phyloP scores from a whole-genome alignment of 768 basidiomycete genomes.

The Imleria badia region DNA sequence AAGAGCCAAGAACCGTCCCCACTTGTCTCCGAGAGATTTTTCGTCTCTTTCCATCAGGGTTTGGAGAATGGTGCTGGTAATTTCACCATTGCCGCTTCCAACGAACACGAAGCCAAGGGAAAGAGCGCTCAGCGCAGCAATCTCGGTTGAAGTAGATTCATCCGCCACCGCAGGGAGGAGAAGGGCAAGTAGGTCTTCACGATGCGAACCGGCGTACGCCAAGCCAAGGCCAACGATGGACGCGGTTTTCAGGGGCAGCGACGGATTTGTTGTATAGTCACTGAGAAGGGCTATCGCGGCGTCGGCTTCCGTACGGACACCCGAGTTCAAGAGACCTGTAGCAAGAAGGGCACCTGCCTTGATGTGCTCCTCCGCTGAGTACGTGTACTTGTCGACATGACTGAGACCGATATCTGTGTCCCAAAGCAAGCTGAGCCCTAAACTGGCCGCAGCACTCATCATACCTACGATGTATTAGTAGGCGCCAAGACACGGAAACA shows the following conservation, averaged over 20 bases:
- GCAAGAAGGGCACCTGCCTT: slow-evolving; percentile 97
- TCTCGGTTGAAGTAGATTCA: slow-evolving; percentile 82
- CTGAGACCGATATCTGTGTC: slow-evolving; percentile 92
- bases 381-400: slow-evolving; percentile 97
- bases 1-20: slow-evolving; percentile 87
- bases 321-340: slow-evolving; percentile 87
- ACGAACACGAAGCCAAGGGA: slow-evolving; percentile 95
- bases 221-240: slow-evolving; percentile 92
- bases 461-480: slow-evolving; percentile 55
- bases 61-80: slow-evolving; percentile 86
- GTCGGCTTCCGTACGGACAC: slow-evolving; percentile 90
- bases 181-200: slow-evolving; percentile 75
- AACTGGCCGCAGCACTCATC: slow-evolving; percentile 93
- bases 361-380: slow-evolving; percentile 94
- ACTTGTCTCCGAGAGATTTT: slow-evolving; percentile 83
- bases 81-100: slow-evolving; percentile 92
- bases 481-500: neutral
- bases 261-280: slow-evolving; percentile 88
- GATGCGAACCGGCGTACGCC: slow-evolving; percentile 92
- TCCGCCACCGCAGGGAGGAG: slow-evolving; percentile 85
- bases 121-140: slow-evolving; percentile 80
- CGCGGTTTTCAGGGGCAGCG: slow-evolving; percentile 77
- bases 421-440: slow-evolving; percentile 93
- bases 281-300: slow-evolving; percentile 87
- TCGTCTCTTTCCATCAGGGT: slow-evolving; percentile 84